These are phyloP conservation scores for Skeletonema costatum DNA, from an alignment of 108 stramenopile species.

Conservation along the genomic window DNA sequence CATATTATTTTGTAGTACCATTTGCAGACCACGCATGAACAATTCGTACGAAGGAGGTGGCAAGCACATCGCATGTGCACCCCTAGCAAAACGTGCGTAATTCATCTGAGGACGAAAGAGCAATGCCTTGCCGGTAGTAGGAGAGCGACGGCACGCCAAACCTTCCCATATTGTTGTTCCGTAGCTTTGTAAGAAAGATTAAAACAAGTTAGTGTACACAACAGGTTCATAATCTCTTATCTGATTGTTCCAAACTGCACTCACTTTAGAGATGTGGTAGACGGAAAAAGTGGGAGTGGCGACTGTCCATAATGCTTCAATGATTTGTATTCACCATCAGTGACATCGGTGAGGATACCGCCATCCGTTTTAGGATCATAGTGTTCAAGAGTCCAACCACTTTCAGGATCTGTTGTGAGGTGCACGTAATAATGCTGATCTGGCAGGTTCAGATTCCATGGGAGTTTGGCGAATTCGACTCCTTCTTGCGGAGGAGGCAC, in stretches of 20 bases:
- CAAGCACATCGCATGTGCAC: conserved; percentile 77
- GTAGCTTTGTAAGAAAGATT: conserved; percentile 30
- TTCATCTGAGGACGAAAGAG: conserved; percentile 84
- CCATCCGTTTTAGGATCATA: conserved; percentile 60
- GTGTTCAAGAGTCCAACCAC: conserved; percentile 71
- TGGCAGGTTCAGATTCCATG: conserved; percentile 85
- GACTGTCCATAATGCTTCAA: conserved; percentile 58
- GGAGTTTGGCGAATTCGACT: conserved; percentile 72
- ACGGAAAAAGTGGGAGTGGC: conserved; percentile 61
- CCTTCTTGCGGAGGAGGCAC: conserved; percentile 56
- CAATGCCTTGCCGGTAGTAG: conserved; percentile 54
- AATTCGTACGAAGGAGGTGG: conserved; percentile 63
- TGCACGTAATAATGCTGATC: conserved; percentile 76
- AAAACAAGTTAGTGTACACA: neutral
- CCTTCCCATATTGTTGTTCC: conserved; percentile 90
- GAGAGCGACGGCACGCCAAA: conserved; percentile 73
- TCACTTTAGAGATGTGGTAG: conserved; percentile 72
- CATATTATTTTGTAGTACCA: conserved; percentile 60
- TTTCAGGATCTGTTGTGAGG: conserved; percentile 53
- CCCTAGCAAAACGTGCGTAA: conserved; percentile 61
- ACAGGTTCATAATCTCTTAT: neutral
- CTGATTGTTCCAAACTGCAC: neutral
- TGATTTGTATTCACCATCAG: conserved; percentile 20
- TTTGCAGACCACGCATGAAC: conserved; percentile 75
- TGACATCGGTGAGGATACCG: conserved; percentile 50